Evolutionary conservation across 2,329 filamentous ascomycete genomes (phyloP).

Genomic region (Fusarium sp.): DNA sequence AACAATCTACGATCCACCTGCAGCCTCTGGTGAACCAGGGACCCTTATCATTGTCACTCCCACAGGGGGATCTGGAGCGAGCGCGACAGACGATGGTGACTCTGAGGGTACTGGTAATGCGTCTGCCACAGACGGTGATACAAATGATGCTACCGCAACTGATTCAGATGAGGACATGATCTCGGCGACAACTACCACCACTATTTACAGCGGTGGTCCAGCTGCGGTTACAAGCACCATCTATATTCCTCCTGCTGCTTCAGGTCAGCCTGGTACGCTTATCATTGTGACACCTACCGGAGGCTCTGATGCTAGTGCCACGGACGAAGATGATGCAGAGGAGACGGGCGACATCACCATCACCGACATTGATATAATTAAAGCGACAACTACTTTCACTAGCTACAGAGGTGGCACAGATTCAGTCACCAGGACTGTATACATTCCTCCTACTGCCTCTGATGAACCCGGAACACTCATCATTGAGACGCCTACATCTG

Average conservation of each 20-base stretch:
- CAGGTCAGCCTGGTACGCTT: neutral
- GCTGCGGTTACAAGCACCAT: neutral
- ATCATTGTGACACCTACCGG: neutral
- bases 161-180: neutral
- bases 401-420: constrained; percentile 4
- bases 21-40: neutral
- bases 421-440: neutral
- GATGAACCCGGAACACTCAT: constrained; percentile 7
- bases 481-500: neutral
- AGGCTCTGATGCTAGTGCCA: neutral
- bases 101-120: neutral
- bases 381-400: neutral
- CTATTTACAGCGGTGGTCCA: neutral
- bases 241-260: constrained; percentile 1
- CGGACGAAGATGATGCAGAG: neutral
- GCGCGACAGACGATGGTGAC: neutral
- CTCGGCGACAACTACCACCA: neutral
- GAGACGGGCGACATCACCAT: neutral
- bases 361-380: neutral
- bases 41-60: constrained; percentile 7
- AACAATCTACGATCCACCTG: neutral
- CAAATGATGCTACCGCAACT: neutral
- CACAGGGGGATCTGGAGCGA: neutral
- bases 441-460: neutral
- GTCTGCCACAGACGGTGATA: neutral